A percentile compares a stretch with the other conserved stretches of the same genome.
phyloP scores from a whole-genome alignment of 805 yeast species.

The Priceomyces melissophilus region DNA sequence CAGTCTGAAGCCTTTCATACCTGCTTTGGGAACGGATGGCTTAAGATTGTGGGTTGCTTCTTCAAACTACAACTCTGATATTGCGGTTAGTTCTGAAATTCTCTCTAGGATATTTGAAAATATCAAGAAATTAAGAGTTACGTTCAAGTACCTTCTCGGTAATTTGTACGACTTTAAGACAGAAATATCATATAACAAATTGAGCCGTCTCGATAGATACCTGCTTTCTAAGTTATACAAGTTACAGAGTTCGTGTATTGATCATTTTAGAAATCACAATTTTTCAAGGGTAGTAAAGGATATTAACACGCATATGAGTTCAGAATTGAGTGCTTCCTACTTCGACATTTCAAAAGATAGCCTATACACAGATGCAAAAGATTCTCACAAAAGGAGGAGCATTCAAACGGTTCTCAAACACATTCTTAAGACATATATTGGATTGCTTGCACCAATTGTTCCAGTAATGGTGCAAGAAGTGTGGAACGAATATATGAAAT shows the following conservation, averaged over 20 bases:
- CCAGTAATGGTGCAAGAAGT: slow-evolving; percentile 88
- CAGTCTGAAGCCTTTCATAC: slow-evolving; percentile 38
- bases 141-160: slow-evolving; percentile 79
- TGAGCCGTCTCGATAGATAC: slow-evolving; percentile 54
- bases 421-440: slow-evolving; percentile 58
- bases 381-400: slow-evolving; percentile 50
- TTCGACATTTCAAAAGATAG: slow-evolving; percentile 85
- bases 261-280: slow-evolving; percentile 53
- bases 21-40: slow-evolving; percentile 85
- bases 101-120: slow-evolving; percentile 75
- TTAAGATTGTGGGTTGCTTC: slow-evolving; percentile 88
- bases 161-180: slow-evolving; percentile 50
- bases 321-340: slow-evolving; percentile 74
- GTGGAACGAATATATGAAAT: slow-evolving; percentile 58
- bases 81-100: slow-evolving; percentile 68
- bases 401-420: slow-evolving; percentile 65
- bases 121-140: slow-evolving; percentile 75
- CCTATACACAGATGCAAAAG: slow-evolving; percentile 63
- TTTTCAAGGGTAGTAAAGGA: slow-evolving; percentile 69
- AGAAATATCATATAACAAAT: slow-evolving; percentile 34
- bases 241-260: slow-evolving; percentile 40
- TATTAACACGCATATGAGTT: slow-evolving; percentile 68
- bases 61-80: slow-evolving; percentile 79
- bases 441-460: slow-evolving; percentile 71
- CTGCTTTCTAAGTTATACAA: slow-evolving; percentile 53